These are phyloP conservation scores for Odonthalia washingtoniensis DNA, from an alignment of 31 red algal species.

Conservation along the genomic window DNA sequence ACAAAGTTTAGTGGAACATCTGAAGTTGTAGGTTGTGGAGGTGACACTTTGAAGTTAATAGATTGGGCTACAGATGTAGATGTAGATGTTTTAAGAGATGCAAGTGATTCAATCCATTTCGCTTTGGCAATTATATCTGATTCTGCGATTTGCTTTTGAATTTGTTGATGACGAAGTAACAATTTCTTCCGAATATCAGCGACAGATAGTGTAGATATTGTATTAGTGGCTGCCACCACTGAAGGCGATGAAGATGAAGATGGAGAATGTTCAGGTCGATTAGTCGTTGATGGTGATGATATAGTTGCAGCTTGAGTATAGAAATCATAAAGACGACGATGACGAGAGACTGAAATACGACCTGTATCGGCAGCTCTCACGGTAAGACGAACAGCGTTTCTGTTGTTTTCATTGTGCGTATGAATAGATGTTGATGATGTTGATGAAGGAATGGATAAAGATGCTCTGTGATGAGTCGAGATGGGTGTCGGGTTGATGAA, in stretches of 20 bases:
- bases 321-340: conserved; percentile 22
- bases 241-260: not conserved
- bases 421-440: too few relatives aligned
- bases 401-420: too few relatives aligned
- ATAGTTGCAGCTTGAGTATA: not conserved
- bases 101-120: not conserved
- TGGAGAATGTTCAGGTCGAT: not conserved
- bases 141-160: not conserved
- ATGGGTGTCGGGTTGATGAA: too few relatives aligned
- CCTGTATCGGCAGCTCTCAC: not conserved
- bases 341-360: conserved; percentile 15
- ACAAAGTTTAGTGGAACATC: too few relatives aligned
- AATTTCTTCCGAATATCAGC: not conserved
- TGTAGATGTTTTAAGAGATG: too few relatives aligned
- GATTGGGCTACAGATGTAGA: too few relatives aligned
- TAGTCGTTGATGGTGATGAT: not conserved
- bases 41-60: too few relatives aligned
- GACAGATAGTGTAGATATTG: not conserved
- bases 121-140: not conserved
- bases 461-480: too few relatives aligned
- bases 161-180: not conserved
- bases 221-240: not conserved
- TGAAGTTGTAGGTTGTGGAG: too few relatives aligned
- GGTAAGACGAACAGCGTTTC: not conserved
- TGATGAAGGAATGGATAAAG: too few relatives aligned